These are phyloP conservation scores for Aspergillus sp. DNA, from an alignment of 2,329 filamentous ascomycete genomes.

Conservation along the genomic window DNA sequence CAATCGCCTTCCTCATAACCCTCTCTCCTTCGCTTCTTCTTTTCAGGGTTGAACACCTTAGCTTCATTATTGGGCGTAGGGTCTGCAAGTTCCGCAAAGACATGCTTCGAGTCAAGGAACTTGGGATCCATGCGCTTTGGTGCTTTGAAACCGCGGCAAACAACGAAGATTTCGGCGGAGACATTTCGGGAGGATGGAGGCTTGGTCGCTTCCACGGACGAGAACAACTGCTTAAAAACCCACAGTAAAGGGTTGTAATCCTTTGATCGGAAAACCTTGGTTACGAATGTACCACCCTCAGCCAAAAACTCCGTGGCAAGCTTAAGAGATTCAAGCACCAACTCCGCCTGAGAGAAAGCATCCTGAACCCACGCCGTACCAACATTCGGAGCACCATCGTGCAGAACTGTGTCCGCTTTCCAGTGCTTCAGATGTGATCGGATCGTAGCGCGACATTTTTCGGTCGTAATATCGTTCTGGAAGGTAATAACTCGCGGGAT, in stretches of 20 bases:
- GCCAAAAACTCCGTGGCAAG: constrained; percentile 89
- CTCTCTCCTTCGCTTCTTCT: constrained; percentile 96
- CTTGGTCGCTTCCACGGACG: constrained; percentile 94
- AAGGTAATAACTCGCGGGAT: constrained; percentile 94
- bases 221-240: constrained; percentile 97
- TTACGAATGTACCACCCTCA: constrained; percentile 90
- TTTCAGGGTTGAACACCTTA: constrained; percentile 95
- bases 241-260: constrained; percentile 95
- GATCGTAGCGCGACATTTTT: constrained; percentile 90
- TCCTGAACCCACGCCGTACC: constrained; percentile 98
- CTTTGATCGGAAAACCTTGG: constrained; percentile 95
- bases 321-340: constrained; percentile 87
- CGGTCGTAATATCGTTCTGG: constrained; percentile 96
- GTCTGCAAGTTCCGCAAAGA: constrained; percentile 88
- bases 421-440: constrained; percentile 87
- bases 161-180: constrained; percentile 97
- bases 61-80: constrained; percentile 92
- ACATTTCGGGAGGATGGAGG: constrained; percentile 94
- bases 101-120: constrained; percentile 82
- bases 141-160: constrained; percentile 92
- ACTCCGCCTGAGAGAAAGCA: constrained; percentile 94
- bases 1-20: constrained; percentile 97
- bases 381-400: constrained; percentile 96
- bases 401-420: constrained; percentile 93
- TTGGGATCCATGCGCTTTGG: constrained; percentile 90